phyloP scores from a whole-genome alignment of 2,329 filamentous ascomycete species.

The Xylaria sp. region DNA sequence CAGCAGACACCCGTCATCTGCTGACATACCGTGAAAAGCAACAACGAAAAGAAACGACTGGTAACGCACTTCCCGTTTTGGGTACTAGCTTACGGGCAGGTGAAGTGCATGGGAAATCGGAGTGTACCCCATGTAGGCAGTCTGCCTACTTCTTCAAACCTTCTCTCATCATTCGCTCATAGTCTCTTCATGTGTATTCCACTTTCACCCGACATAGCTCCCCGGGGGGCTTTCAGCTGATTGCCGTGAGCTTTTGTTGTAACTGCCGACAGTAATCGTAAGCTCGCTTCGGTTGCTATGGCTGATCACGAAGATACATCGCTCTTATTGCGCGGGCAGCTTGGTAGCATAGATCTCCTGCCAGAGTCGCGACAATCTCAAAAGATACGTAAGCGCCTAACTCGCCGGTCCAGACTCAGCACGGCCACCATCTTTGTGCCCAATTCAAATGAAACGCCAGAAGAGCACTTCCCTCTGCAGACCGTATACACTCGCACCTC shows the following conservation, averaged over 20 bases:
- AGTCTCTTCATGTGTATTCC: background rate
- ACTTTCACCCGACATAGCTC: background rate
- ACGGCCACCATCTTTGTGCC: conserved; percentile 48
- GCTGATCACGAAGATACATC: background rate
- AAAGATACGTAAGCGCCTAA: conserved; percentile 40
- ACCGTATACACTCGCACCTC: conserved; percentile 43
- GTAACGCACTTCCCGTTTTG: background rate
- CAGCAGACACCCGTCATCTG: background rate
- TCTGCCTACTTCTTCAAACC: background rate
- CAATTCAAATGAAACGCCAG: conserved; percentile 46
- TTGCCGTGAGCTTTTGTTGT: background rate
- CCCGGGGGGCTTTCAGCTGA: background rate
- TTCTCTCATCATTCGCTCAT: background rate
- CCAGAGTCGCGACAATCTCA: conserved; percentile 30
- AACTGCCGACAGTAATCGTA: background rate
- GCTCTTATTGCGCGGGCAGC: background rate
- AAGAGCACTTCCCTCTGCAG: conserved; percentile 51
- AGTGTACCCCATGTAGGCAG: background rate
- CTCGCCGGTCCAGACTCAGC: conserved; percentile 41
- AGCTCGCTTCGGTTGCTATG: conserved; percentile 11
- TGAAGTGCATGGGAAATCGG: background rate
- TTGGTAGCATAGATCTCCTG: conserved; percentile 32
- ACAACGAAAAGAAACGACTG: too few species aligned
- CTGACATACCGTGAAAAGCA: too few species aligned
- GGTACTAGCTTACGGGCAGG: background rate